A percentile compares a stretch with the other conserved stretches of the same genome.
These are phyloP conservation scores for Eutypa lata DNA, from an alignment of 2,329 filamentous ascomycete species.

Conservation along the genomic window DNA sequence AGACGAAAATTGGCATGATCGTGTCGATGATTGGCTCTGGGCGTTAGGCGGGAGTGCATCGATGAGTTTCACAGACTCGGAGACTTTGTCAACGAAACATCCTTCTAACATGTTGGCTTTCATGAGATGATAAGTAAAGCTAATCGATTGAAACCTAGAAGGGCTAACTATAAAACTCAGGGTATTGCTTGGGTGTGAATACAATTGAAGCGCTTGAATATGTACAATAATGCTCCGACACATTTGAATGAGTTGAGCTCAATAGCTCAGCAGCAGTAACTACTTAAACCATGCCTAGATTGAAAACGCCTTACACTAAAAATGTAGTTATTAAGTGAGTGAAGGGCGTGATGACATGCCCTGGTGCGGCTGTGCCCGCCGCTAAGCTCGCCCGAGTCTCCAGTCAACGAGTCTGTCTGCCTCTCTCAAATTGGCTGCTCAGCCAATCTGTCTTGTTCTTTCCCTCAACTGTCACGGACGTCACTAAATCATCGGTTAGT, in stretches of 20 bases:
- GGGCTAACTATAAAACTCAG: no score
- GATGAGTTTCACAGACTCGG: slow-evolving; percentile 16
- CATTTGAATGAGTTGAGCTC: no score
- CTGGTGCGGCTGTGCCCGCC: no score
- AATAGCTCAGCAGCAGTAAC: no score
- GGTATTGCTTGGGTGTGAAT: not conserved
- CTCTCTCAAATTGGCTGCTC: no score
- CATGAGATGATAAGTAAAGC: not conserved
- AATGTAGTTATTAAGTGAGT: no score
- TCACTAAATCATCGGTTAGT: not conserved
- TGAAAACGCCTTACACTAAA: no score
- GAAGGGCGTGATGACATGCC: no score
- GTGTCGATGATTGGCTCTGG: not conserved
- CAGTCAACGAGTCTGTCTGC: no score
- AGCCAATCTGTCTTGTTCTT: no score
- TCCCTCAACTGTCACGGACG: not conserved
- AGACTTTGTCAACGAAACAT: slow-evolving; percentile 19
- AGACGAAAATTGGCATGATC: slow-evolving; percentile 5
- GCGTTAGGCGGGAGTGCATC: slow-evolving; percentile 10
- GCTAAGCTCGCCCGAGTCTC: no score
- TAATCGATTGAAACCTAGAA: not conserved
- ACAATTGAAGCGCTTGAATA: not conserved
- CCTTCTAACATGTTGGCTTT: slow-evolving; percentile 6
- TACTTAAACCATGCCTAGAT: no score
- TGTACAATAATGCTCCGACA: not conserved